Evolutionary conservation across 1,284 basidiomycete species (phyloP).

Genomic region (Leccinum laetum): DNA sequence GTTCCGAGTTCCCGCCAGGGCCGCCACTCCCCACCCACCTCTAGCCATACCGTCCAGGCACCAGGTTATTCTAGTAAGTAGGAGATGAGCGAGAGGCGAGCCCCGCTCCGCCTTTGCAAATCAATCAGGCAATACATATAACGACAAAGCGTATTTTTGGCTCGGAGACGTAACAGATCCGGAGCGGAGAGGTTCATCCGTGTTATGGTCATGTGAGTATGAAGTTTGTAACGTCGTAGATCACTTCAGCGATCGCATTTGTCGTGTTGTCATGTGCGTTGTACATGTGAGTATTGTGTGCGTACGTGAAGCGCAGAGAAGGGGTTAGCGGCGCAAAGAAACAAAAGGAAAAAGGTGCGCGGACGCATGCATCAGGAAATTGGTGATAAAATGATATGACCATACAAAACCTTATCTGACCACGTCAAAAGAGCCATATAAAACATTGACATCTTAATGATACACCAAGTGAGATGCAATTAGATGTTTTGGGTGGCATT

Average conservation of each 20-base stretch:
- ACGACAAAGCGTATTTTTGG: neutral
- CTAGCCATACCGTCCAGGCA: neutral
- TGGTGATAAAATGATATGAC: too few species aligned
- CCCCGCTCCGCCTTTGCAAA: neutral
- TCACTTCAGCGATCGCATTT: neutral
- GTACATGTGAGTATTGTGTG: neutral
- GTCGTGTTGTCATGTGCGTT: neutral
- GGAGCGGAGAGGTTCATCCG: neutral
- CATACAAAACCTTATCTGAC: too few species aligned
- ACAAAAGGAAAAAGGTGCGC: neutral
- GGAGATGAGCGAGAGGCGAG: too few species aligned
- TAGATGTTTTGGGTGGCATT: too few species aligned
- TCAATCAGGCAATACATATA: neutral
- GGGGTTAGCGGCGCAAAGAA: neutral
- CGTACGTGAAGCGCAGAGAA: neutral
- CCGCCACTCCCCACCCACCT: neutral
- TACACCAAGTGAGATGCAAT: too few species aligned
- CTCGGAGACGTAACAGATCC: neutral
- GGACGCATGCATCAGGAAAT: neutral
- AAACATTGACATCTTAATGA: too few species aligned
- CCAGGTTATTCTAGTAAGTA: too few species aligned
- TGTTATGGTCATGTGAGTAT: neutral
- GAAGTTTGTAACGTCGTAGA: neutral
- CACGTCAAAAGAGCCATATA: too few species aligned
- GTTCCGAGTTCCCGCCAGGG: neutral